Base-by-base conservation (phyloP, 352 stramenopile genomes). In the Peronospora tabacina region DNA sequence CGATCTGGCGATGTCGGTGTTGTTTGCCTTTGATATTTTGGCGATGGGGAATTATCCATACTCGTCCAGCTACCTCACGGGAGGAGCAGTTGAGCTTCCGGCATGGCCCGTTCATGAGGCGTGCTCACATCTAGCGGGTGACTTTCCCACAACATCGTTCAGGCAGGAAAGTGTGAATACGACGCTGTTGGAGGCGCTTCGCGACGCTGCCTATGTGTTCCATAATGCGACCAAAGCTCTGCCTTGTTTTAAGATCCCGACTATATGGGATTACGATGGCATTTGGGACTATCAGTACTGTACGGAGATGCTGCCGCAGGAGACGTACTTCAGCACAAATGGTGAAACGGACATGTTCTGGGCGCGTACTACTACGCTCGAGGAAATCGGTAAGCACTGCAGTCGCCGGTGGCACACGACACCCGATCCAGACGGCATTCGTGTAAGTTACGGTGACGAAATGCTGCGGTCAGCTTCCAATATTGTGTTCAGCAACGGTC, bases 21-120 rank as follows among this genome's bases (percentile, higher is more conserved):
- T 90, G 22, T 80, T 85, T 38, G 85, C 88, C 19, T 97, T 96
- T 59, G 93, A 97, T 60, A 95, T 74, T 28, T 55, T 98, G 61
- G 88, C 94, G 0, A 97, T 98, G 87, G 94, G 92, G 8, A 89
- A 97, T 52, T 98, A 96, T 58, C 95, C 95, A 5, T 98, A 97
- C 63, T 78, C 90, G 17, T 96, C 85, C 3, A 94, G 72, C 39
- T 98, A 98, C 60, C 75, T 98, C 22, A 84, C 88, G 2, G 76
- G 80, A 7, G 85, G 82, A 19, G 58, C 53, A 2, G 71, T 70
- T 0, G 52, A 86, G 0, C 63, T 98, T 34, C 93, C 93, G 4
- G 66, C 93, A 10, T 98, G 88, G 87, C 93, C 93, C 2, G 69
- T 97, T n/a, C 87, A 87, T n/a, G 68, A 70, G 19, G 93, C 93